These are phyloP conservation scores for Martensiomyces pterosporus DNA, from an alignment of 192 early-diverging fungal genomes.

Conservation along the genomic window DNA sequence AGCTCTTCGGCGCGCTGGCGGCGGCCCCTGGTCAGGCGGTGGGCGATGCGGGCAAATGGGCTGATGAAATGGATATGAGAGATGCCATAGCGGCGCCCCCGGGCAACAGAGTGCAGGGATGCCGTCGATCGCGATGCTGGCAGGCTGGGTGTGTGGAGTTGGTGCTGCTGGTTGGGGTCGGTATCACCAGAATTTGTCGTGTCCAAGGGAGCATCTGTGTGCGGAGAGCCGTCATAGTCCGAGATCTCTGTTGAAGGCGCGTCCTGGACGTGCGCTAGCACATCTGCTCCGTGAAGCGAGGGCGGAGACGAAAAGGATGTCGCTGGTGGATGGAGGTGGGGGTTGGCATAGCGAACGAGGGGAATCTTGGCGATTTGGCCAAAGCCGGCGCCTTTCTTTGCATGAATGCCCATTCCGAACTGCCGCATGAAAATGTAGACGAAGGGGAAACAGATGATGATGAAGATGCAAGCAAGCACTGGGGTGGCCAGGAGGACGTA, in stretches of 20 bases:
- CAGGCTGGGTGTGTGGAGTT: neutral
- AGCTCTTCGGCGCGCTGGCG: slow-evolving; percentile 41
- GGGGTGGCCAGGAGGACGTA: slow-evolving; percentile 65
- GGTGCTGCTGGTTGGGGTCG: no score
- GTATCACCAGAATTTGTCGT: no score
- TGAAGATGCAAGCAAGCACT: slow-evolving; percentile 53
- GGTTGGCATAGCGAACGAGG: slow-evolving; percentile 56
- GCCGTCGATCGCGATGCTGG: slow-evolving; percentile 20
- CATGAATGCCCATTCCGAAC: slow-evolving; percentile 52
- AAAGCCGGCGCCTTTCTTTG: slow-evolving; percentile 62
- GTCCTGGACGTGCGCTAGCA: neutral
- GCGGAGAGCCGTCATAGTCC: neutral
- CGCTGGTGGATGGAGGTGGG: slow-evolving; percentile 1
- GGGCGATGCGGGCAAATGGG: slow-evolving; percentile 44
- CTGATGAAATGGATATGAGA: slow-evolving; percentile 28
- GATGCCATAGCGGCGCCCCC: slow-evolving; percentile 16
- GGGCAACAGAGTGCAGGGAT: slow-evolving; percentile 25
- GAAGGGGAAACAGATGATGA: slow-evolving; percentile 62
- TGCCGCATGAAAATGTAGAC: slow-evolving; percentile 60
- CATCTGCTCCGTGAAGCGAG: slow-evolving; percentile 27
- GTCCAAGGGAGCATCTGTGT: neutral
- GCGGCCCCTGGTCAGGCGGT: slow-evolving; percentile 34
- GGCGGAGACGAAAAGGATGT: slow-evolving; percentile 30
- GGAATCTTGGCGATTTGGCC: slow-evolving; percentile 68
- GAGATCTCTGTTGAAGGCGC: neutral